Percentiles rank a stretch among this genome's conserved stretches.
Conservation (phyloP, 108 stramenopile genomes). For the Fistulifera pelliculosa region DNA sequence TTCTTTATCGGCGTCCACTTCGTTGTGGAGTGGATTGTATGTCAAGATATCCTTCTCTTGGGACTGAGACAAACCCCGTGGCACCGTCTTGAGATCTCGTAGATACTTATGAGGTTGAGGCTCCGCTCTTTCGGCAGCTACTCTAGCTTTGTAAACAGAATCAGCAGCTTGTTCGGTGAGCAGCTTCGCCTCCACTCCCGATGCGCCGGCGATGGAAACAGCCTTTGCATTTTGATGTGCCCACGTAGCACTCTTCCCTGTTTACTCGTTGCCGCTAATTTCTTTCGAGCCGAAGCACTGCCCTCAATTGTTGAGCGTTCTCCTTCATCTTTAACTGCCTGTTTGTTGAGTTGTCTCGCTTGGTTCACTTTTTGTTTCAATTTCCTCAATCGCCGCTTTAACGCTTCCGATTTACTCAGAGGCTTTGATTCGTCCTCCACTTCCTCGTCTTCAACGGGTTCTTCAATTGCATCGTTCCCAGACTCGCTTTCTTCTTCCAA, state of each 20-base stretch:
- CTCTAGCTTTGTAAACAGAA: constrained; percentile 21
- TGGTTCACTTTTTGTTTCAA: constrained; percentile 84
- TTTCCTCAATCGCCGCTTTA: constrained; percentile 6
- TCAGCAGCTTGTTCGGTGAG: constrained; percentile 1
- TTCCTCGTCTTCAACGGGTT: not conserved
- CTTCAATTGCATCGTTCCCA: not conserved
- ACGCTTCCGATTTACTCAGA: no score
- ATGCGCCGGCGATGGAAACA: not conserved
- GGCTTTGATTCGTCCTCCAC: no score
- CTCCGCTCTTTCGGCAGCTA: constrained; percentile 61
- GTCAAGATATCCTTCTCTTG: constrained; percentile 16
- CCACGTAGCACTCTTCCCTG: not conserved
- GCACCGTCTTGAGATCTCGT: constrained; percentile 54
- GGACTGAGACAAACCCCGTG: constrained; percentile 11
- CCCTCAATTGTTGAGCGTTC: constrained; percentile 1
- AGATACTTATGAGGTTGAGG: constrained; percentile 75
- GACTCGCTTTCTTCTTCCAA: not conserved
- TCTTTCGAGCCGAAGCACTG: no score
- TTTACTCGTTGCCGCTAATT: constrained; percentile 2
- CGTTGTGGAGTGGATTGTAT: constrained; percentile 50
- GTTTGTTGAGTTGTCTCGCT: constrained; percentile 73
- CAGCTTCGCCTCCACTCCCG: not conserved
- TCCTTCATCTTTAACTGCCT: constrained; percentile 68
- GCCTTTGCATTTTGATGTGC: not conserved
- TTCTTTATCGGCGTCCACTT: constrained; percentile 24